Evolutionary conservation across 345 rosid genomes (phyloP).

Genomic region (Draba incana): DNA sequence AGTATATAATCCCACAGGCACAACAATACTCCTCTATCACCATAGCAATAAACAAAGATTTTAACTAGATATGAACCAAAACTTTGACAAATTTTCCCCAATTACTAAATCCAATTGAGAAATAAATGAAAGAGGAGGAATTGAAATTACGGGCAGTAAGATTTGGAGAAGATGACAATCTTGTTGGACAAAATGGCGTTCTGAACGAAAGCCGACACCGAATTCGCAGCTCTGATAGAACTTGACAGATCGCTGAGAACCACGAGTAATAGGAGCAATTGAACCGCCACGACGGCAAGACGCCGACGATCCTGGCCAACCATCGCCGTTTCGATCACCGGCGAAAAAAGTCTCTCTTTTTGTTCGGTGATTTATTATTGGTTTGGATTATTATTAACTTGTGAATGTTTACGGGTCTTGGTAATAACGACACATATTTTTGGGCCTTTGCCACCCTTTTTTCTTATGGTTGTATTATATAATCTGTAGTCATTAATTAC

Average conservation of each 20-base stretch:
- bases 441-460: too few relatives aligned
- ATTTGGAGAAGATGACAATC: conserved; percentile 93
- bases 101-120: background rate
- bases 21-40: background rate
- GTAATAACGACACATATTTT: background rate
- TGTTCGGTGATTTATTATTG: too few relatives aligned
- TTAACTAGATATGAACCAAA: too few relatives aligned
- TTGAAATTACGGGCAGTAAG: conserved; percentile 81
- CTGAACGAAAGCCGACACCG: conserved; percentile 84
- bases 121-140: background rate
- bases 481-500: too few relatives aligned
- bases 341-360: too few relatives aligned
- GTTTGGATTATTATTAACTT: background rate
- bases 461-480: too few relatives aligned
- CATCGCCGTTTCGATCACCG: conserved; percentile 36
- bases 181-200: conserved; percentile 78
- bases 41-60: too few relatives aligned
- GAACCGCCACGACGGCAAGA: conserved; percentile 17
- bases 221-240: conserved; percentile 51
- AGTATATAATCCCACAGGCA: background rate
- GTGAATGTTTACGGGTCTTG: background rate
- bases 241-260: conserved; percentile 30
- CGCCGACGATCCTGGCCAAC: conserved; percentile 24
- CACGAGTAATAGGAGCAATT: conserved; percentile 28
- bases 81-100: too few relatives aligned